A percentile compares a stretch with the other conserved stretches of the same genome.
Evolutionary conservation across 352 stramenopile species (phyloP).

Genomic region (Saprolegnia diclina): DNA sequence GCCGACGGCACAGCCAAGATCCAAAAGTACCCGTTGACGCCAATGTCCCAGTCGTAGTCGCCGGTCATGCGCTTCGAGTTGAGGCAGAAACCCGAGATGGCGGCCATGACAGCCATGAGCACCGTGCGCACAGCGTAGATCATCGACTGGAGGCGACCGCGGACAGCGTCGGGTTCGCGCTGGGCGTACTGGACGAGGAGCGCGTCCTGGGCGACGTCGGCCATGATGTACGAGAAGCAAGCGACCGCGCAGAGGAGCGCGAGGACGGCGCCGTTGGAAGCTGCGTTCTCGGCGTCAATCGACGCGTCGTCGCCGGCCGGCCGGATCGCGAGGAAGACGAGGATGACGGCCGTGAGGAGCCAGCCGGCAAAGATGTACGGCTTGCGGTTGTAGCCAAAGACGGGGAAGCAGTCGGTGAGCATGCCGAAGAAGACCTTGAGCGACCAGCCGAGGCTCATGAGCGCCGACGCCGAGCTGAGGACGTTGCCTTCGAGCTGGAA

Average conservation of each 20-base stretch:
- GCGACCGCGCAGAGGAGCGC: constrained; percentile 22
- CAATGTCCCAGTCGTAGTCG: neutral
- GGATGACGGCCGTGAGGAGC: neutral
- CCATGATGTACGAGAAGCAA: constrained; percentile 39
- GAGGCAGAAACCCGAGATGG: constrained; percentile 37
- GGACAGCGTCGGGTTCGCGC: constrained; percentile 34
- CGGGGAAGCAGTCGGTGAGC: constrained; percentile 21
- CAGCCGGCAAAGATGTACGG: constrained; percentile 15
- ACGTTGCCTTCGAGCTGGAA: constrained; percentile 41
- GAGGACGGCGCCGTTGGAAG: neutral
- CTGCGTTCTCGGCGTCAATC: neutral
- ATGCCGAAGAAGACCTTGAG: constrained; percentile 24
- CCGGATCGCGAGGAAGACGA: neutral
- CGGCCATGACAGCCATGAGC: constrained; percentile 34
- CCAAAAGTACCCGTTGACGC: constrained; percentile 12
- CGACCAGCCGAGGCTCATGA: constrained; percentile 40
- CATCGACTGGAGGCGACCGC: constrained; percentile 39
- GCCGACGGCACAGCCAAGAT: neutral
- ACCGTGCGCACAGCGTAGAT: constrained; percentile 41
- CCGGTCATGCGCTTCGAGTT: constrained; percentile 28
- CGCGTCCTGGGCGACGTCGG: constrained; percentile 38
- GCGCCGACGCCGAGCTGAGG: constrained; percentile 35
- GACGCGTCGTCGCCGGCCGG: neutral
- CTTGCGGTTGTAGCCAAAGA: constrained; percentile 8
- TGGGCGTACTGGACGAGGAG: constrained; percentile 41